These are phyloP conservation scores for Phytopythium helicoides DNA, from an alignment of 352 stramenopile species.

Conservation along the genomic window DNA sequence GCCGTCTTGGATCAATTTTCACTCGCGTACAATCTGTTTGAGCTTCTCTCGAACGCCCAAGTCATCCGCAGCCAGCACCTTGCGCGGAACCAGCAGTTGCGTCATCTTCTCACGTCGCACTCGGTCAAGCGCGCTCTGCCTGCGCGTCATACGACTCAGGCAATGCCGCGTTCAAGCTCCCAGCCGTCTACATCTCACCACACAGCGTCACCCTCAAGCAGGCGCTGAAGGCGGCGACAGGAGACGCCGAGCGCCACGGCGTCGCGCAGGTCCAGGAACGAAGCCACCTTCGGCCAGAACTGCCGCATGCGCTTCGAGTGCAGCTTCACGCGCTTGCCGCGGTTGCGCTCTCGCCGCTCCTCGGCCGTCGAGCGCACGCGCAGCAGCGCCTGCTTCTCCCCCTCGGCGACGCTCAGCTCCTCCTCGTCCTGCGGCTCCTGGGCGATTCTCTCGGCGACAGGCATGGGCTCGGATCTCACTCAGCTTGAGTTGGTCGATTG, in stretches of 20 bases:
- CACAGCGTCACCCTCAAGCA: slow-evolving; percentile 39
- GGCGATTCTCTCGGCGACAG: too few species aligned
- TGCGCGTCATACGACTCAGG: slow-evolving; percentile 11
- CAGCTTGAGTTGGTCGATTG: too few species aligned
- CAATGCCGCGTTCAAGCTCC: too few species aligned
- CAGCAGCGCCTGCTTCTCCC: slow-evolving; percentile 18
- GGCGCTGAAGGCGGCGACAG: slow-evolving; percentile 33
- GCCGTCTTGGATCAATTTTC: not conserved
- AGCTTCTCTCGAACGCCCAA: slow-evolving; percentile 28
- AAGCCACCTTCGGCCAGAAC: slow-evolving; percentile 34
- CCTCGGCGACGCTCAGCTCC: slow-evolving; percentile 8
- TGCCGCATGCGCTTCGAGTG: slow-evolving; percentile 54
- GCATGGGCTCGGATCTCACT: too few species aligned
- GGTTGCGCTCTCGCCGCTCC: slow-evolving; percentile 39
- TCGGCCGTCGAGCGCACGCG: slow-evolving; percentile 20
- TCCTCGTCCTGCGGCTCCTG: slow-evolving; percentile 9
- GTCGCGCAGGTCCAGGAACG: slow-evolving; percentile 34
- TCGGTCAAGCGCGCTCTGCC: slow-evolving; percentile 29
- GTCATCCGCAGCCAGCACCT: slow-evolving; percentile 11
- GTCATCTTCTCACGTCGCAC: slow-evolving; percentile 27
- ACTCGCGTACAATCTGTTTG: slow-evolving; percentile 31
- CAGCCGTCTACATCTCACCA: slow-evolving; percentile 18
- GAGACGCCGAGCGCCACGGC: slow-evolving; percentile 31
- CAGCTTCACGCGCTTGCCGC: slow-evolving; percentile 50
- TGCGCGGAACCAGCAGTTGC: slow-evolving; percentile 28